Conservation (phyloP, 1,284 basidiomycete species). For the Boletus smithii region DNA sequence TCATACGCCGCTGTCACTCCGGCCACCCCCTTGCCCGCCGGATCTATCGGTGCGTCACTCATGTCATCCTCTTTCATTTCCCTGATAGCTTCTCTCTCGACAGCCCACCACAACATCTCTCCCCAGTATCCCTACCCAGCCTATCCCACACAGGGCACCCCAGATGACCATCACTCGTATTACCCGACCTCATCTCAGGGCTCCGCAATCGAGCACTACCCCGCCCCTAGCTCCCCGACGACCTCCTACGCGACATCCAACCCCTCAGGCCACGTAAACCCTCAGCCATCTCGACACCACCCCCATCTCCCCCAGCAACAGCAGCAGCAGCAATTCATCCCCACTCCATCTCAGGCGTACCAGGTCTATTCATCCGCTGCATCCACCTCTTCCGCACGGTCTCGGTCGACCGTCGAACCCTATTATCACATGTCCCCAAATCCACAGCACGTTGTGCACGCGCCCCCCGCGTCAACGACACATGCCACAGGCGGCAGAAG, state of each 20-base stretch:
- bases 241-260: slow-evolving; percentile 23
- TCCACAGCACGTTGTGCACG: slow-evolving; percentile 35
- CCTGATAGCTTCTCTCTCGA: slow-evolving; percentile 7
- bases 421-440: slow-evolving; percentile 40
- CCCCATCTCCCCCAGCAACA: slow-evolving; percentile 18
- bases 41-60: slow-evolving; percentile 26
- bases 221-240: slow-evolving; percentile 21
- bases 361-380: slow-evolving; percentile 40
- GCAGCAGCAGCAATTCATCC: slow-evolving; percentile 43
- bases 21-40: slow-evolving; percentile 18
- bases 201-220: slow-evolving; percentile 20
- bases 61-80: slow-evolving; percentile 6
- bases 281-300: slow-evolving; percentile 33
- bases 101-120: slow-evolving; percentile 24
- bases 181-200: slow-evolving; percentile 23
- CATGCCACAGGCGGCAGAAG: slow-evolving; percentile 21
- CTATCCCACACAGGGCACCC: slow-evolving; percentile 22
- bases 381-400: slow-evolving; percentile 27
- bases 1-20: slow-evolving; percentile 29
- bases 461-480: slow-evolving; percentile 12
- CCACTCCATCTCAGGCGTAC: slow-evolving; percentile 51
- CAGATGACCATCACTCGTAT: slow-evolving; percentile 29
- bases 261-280: slow-evolving; percentile 32
- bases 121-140: slow-evolving; percentile 22
- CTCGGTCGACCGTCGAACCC: slow-evolving; percentile 30